phyloP scores from a whole-genome alignment of 164 flowering plant species.

The Liquidambar formosana region DNA sequence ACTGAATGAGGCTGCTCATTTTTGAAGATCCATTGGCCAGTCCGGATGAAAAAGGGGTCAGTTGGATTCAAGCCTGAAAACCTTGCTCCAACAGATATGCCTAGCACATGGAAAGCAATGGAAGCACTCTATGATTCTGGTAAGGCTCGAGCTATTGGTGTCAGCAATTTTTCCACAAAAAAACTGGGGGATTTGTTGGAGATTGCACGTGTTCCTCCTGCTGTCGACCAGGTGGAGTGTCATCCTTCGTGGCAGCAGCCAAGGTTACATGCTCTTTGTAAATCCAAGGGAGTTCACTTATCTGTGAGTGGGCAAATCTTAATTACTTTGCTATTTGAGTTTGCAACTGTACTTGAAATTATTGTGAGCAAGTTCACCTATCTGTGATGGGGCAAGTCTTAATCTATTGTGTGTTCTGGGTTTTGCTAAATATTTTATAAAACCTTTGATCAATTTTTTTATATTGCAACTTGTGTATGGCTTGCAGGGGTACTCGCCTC shows the following conservation, averaged over 20 bases:
- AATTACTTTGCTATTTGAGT: neutral
- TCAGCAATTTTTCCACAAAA: slow-evolving; percentile 82
- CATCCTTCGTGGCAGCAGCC: slow-evolving; percentile 78
- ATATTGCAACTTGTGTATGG: slow-evolving; percentile 1
- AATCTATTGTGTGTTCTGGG: neutral
- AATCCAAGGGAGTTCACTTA: slow-evolving; percentile 69
- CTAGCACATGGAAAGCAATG: slow-evolving; percentile 82
- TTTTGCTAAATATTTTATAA: neutral
- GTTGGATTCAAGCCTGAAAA: slow-evolving; percentile 54
- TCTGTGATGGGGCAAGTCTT: neutral
- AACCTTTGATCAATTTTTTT: neutral
- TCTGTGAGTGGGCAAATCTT: slow-evolving; percentile 47
- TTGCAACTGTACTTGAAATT: neutral
- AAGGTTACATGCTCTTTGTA: slow-evolving; percentile 55
- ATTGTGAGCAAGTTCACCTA: neutral
- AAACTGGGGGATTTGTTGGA: slow-evolving; percentile 61
- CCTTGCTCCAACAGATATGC: slow-evolving; percentile 47
- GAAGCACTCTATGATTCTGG: slow-evolving; percentile 76
- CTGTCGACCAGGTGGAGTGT: slow-evolving; percentile 84
- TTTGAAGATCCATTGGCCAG: slow-evolving; percentile 83
- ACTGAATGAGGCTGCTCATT: slow-evolving; percentile 2
- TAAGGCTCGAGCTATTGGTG: slow-evolving; percentile 80
- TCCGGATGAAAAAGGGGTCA: slow-evolving; percentile 48
- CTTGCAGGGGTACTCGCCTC: slow-evolving; percentile 77
- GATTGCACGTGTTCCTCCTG: slow-evolving; percentile 75